Conservation (phyloP, 2,329 filamentous ascomycete genomes). For the Hypoxylon sp. region DNA sequence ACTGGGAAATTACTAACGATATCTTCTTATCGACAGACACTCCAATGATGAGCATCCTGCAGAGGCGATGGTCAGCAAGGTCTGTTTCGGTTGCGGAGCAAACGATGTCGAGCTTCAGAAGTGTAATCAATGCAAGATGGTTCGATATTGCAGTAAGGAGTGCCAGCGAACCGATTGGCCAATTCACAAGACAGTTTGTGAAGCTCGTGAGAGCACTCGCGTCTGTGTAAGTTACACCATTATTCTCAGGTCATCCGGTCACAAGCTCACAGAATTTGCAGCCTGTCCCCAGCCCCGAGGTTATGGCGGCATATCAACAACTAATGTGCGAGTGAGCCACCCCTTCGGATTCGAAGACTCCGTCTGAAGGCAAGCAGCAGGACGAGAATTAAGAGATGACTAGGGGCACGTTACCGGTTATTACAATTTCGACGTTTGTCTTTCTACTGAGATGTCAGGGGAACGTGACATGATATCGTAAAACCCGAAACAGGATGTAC, state of each 20-base stretch:
- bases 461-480: background rate
- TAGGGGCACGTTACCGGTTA: background rate
- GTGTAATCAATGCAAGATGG: slow-evolving; percentile 40
- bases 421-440: background rate
- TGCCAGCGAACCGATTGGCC: slow-evolving; percentile 41
- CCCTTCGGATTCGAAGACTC: background rate
- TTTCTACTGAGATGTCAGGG: background rate
- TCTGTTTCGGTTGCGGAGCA: slow-evolving; percentile 37
- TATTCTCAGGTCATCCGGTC: background rate
- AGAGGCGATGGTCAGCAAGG: slow-evolving; percentile 35
- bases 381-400: background rate
- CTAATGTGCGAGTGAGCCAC: background rate
- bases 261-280: slow-evolving; percentile 21
- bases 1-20: slow-evolving; percentile 4
- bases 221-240: slow-evolving; percentile 36
- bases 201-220: slow-evolving; percentile 16
- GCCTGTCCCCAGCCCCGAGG: slow-evolving; percentile 15
- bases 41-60: slow-evolving; percentile 39
- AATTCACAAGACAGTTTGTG: slow-evolving; percentile 34
- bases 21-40: slow-evolving; percentile 26
- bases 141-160: slow-evolving; percentile 37
- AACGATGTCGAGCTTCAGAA: slow-evolving; percentile 22
- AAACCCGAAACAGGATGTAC: background rate
- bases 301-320: background rate
- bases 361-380: background rate